Percentiles rank a stretch among this genome's conserved stretches.
Evolutionary conservation across 441 rosid species (phyloP).

Genomic region (Codiaeum variegatum): DNA sequence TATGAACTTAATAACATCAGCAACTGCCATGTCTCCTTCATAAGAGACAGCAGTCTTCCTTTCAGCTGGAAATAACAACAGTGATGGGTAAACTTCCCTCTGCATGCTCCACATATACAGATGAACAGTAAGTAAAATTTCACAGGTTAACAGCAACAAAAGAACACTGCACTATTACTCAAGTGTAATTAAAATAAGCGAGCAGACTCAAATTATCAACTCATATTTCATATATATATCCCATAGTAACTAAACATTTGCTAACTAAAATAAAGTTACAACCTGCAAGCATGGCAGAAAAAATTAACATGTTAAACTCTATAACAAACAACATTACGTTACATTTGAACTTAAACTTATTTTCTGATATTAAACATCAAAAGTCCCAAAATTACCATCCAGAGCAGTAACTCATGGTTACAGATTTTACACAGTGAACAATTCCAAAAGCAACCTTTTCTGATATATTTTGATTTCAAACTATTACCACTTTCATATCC

Average conservation of each 20-base stretch:
- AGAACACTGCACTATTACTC: not conserved
- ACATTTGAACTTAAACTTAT: not conserved
- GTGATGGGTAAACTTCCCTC: constrained; percentile 84
- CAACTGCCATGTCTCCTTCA: constrained; percentile 67
- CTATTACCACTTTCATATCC: not conserved
- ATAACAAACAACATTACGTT: not conserved
- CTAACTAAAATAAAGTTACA: not conserved
- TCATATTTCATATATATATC: constrained; percentile 5
- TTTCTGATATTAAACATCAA: not conserved
- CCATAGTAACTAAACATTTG: not conserved
- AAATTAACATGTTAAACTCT: not conserved
- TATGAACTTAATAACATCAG: constrained; percentile 68
- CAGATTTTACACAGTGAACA: not conserved
- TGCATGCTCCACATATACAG: constrained; percentile 35
- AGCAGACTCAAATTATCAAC: not conserved
- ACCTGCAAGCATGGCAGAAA: not conserved
- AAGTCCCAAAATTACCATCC: not conserved
- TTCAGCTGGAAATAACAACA: constrained; percentile 82
- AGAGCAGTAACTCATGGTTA: not conserved
- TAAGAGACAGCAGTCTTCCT: constrained; percentile 51
- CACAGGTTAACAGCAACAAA: not conserved
- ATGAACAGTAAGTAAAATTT: constrained; percentile 7
- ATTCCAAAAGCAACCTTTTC: not conserved
- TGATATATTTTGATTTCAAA: not conserved
- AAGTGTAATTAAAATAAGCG: not conserved